Evolutionary conservation across 2,329 filamentous ascomycete species (phyloP), one percentile per base, ranked within the genome.

Genomic region (Penicillium fuscoglaucum): DNA sequence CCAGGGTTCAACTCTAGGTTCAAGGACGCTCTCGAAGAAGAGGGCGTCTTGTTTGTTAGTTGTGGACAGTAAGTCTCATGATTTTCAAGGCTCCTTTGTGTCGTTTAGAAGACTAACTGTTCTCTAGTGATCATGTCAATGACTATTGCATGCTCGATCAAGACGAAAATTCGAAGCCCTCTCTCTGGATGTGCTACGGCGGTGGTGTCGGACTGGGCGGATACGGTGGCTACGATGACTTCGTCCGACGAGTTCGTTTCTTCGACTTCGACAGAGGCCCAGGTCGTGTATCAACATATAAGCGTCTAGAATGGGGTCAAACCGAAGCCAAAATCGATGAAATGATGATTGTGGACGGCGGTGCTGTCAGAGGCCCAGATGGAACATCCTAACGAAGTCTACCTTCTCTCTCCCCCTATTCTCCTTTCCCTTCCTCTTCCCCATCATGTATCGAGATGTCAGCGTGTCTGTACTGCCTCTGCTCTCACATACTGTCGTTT

Each of bases 161-260:
- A 52, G 76, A 83, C 41, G 74, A 80, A 31, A 78, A 78, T 24
- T 76, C 80, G n/a, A 82, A 82, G 49, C 87, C 89, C 0, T 84
- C 88, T 31, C 79, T 98, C 2, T 99, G 95, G 95, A 96, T 99
- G 93, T 99, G 95, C 80, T 98, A 98, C 75, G 93, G 88, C 9
- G 95, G 95, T 33, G 95, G 90, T 28, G 86, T 87, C 29, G 95
- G 95, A 1, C 96, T 99, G 68, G 95, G 95, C 55, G 95, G 95
- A 0, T 99, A 99, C 72, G 95, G 90, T 21, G 93, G 93, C 6
- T 98, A 97, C 72, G 88, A 87, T 43, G 89, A 89, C 4, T 98
- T 90, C 72, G 83, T 93, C 69, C 89, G 95, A 28, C 87, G 92
- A 31, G 83, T 97, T 53, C 85, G 95, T 48, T 84, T 99, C 44